Base-by-base conservation (phyloP, 495 filamentous ascomycete genomes). In the Aspergillus saccharolyticus region DNA sequence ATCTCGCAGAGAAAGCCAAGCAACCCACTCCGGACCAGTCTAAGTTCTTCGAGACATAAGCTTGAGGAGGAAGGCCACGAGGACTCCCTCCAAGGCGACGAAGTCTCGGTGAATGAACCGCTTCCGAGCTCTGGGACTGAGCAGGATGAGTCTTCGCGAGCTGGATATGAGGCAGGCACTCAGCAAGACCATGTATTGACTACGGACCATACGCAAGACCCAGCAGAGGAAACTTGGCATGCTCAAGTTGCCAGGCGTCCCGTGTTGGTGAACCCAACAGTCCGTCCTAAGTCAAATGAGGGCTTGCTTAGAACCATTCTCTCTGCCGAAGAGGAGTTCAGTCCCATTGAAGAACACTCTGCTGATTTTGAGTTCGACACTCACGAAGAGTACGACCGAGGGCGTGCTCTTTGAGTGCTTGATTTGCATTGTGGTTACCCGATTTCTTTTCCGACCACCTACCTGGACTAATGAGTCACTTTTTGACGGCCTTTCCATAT, bases 251-350 rank as follows among this genome's bases (percentile, higher is more conserved):
- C 71, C 15, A 80, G 79, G 43, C 78, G 83, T 24, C 83, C 64
- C 58, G 84, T 61, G 67, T 74, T 67, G 66, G 78, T 64, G 68
- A 79, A 61, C 54, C 74, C 69, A 4, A 43, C 53, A 7, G 54
- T 75, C 19, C 81, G 81, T 8, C 78, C 80, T n/a, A 85, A 83
- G 61, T 89, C 84, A 39, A 82, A 80, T 28, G 85, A 90, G 68
- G 88, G 81, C 0, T 67, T 91, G 16, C 78, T 92, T 24, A 86
- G 85, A 49, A 79, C 77, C 17, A 77, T 78, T 58, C 69, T 73
- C n/a, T 74, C 70, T 57, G 71, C 58, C 17, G 79, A 72, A 33
- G 70, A 74, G 18, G 78, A 80, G 20, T 72, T 67, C 52, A 70
- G 66, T 25, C 64, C 71, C 15, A 66, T 70, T 28, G 72, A 73